These are phyloP conservation scores for Uronychia binucleata DNA, from an alignment of 73 alveolate species.

Conservation along the genomic window DNA sequence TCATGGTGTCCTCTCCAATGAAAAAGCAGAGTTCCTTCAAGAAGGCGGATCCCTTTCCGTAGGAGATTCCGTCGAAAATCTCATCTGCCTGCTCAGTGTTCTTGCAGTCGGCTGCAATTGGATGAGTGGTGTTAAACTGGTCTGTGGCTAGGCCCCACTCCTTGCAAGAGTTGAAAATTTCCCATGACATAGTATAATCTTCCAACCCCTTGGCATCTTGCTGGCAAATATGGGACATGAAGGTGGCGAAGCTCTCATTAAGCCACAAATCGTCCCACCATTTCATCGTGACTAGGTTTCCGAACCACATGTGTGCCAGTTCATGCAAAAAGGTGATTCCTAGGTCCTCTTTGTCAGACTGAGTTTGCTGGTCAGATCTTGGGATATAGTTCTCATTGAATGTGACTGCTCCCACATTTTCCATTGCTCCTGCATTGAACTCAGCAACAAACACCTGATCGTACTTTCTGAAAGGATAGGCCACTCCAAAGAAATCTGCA, in stretches of 20 bases:
- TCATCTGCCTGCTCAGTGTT: slow-evolving; percentile 90
- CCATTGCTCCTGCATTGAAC: slow-evolving; percentile 98
- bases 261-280: slow-evolving; percentile 99
- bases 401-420: slow-evolving; percentile 90
- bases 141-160: slow-evolving; percentile 93
- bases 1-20: slow-evolving; percentile 86
- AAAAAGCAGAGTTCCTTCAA: slow-evolving; percentile 83
- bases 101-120: slow-evolving; percentile 84
- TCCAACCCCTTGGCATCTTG: slow-evolving; percentile 60
- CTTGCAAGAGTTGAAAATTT: slow-evolving; percentile 75
- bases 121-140: slow-evolving; percentile 92
- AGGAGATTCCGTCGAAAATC: slow-evolving; percentile 94
- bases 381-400: slow-evolving; percentile 61
- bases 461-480: slow-evolving; percentile 94
- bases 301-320: slow-evolving; percentile 93
- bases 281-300: slow-evolving; percentile 96
- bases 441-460: slow-evolving; percentile 97
- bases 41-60: slow-evolving; percentile 96
- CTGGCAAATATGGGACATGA: slow-evolving; percentile 85
- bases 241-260: slow-evolving; percentile 97
- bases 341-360: slow-evolving; percentile 43
- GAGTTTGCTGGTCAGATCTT: slow-evolving; percentile 41
- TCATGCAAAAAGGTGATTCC: slow-evolving; percentile 76
- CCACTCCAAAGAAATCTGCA: slow-evolving; percentile 86
- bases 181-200: slow-evolving; percentile 79